These are phyloP conservation scores for Saccharomycopsis selenospora DNA, from an alignment of 805 yeast species.

Conservation along the genomic window DNA sequence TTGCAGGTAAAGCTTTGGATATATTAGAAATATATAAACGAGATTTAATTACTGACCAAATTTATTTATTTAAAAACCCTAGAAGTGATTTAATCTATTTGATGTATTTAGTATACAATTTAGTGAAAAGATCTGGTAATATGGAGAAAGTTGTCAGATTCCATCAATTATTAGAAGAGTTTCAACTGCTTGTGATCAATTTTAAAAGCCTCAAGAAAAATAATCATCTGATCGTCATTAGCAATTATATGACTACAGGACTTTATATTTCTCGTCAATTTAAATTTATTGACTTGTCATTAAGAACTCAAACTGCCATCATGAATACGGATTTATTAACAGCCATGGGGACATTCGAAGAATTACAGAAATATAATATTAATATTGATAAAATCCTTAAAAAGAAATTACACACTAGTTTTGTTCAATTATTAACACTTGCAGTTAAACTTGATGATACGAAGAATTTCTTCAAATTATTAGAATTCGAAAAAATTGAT, in stretches of 20 bases:
- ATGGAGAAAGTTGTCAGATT: not conserved
- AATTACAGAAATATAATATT: not conserved
- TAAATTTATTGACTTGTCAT: not conserved
- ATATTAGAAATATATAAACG: not conserved
- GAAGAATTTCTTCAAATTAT: not conserved
- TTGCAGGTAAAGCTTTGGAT: not conserved
- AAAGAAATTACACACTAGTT: not conserved
- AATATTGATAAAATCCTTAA: not conserved
- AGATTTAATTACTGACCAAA: not conserved
- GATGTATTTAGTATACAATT: not conserved
- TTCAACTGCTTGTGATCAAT: not conserved
- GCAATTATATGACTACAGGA: not conserved
- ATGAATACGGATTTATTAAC: not conserved
- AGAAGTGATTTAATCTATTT: not conserved
- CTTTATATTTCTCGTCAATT: constrained; percentile 1
- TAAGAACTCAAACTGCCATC: not conserved
- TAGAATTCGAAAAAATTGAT: not conserved
- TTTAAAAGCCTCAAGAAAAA: not conserved
- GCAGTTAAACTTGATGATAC: not conserved
- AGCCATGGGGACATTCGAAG: not conserved
- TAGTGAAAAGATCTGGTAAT: not conserved
- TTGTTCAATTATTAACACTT: not conserved
- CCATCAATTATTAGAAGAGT: not conserved
- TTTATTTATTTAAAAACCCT: not conserved
- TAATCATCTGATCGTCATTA: too few relatives aligned